Conservation (phyloP, 2,329 filamentous ascomycete genomes). For the Hypocrella siamensis region DNA sequence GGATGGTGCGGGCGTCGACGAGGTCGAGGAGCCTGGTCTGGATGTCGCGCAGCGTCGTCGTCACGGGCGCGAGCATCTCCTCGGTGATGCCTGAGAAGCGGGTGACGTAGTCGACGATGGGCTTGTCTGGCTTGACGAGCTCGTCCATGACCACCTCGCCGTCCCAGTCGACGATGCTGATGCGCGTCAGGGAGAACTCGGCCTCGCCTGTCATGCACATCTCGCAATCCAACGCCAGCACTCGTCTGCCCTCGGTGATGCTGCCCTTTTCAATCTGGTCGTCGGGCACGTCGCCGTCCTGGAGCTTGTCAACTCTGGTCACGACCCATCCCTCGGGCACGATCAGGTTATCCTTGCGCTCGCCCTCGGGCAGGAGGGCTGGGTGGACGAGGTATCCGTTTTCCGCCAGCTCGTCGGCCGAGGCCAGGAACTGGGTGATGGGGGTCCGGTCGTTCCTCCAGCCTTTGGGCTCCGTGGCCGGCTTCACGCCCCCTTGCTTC, state of each 20-base stretch:
- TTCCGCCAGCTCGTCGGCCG: conserved; percentile 57
- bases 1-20: conserved; percentile 55
- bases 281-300: conserved; percentile 54
- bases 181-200: conserved; percentile 70
- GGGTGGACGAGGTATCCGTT: conserved; percentile 81
- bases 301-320: conserved; percentile 49
- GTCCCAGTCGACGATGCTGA: conserved; percentile 78
- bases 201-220: conserved; percentile 84
- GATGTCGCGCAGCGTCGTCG: conserved; percentile 70
- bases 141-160: conserved; percentile 73
- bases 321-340: conserved; percentile 68
- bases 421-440: conserved; percentile 66
- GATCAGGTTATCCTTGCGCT: conserved; percentile 35
- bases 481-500: conserved; percentile 40
- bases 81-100: conserved; percentile 84
- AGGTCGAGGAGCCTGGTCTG: conserved; percentile 61
- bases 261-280: conserved; percentile 63
- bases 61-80: conserved; percentile 66
- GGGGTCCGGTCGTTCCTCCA: conserved; percentile 64
- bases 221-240: conserved; percentile 84
- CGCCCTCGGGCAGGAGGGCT: conserved; percentile 46
- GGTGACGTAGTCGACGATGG: conserved; percentile 88
- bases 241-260: conserved; percentile 62
- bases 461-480: conserved; percentile 44
- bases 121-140: conserved; percentile 75